A percentile compares a stretch with the other conserved stretches of the same genome.
phyloP scores from a whole-genome alignment of 2,329 filamentous ascomycete species.

The Penicillium nordicum region DNA sequence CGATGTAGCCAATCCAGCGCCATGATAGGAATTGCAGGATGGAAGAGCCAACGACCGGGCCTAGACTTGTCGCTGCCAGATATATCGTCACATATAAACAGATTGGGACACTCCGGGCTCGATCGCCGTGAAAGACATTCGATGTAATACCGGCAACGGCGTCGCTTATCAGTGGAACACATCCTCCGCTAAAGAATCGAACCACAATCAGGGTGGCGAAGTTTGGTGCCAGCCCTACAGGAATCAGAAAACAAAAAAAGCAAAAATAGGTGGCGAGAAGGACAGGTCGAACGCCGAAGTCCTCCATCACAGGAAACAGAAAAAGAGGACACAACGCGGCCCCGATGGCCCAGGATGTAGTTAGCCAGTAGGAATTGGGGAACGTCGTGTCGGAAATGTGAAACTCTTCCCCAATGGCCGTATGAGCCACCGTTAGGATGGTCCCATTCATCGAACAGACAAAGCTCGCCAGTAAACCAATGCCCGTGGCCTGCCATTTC shows the following conservation, averaged over 20 bases:
- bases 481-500: not conserved
- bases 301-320: not conserved
- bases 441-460: not conserved
- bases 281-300: not conserved
- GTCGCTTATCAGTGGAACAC: slow-evolving; percentile 44
- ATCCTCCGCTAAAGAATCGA: slow-evolving; percentile 45
- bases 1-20: slow-evolving; percentile 45
- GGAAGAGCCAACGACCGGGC: slow-evolving; percentile 42
- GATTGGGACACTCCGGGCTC: slow-evolving; percentile 40
- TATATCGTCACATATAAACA: slow-evolving; percentile 42
- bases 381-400: not conserved
- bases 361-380: not conserved
- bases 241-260: slow-evolving; percentile 28
- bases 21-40: slow-evolving; percentile 34
- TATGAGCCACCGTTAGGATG: not conserved
- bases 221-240: slow-evolving; percentile 44
- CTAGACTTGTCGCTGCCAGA: slow-evolving; percentile 42
- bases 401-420: not conserved
- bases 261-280: not conserved
- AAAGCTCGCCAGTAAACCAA: not conserved
- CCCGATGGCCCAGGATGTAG: not conserved
- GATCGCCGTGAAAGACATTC: slow-evolving; percentile 37
- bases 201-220: slow-evolving; percentile 46
- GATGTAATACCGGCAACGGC: slow-evolving; percentile 36
- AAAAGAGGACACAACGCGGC: not conserved